phyloP scores from a whole-genome alignment of 1,284 basidiomycete genomes.

The Ustilago curta region DNA sequence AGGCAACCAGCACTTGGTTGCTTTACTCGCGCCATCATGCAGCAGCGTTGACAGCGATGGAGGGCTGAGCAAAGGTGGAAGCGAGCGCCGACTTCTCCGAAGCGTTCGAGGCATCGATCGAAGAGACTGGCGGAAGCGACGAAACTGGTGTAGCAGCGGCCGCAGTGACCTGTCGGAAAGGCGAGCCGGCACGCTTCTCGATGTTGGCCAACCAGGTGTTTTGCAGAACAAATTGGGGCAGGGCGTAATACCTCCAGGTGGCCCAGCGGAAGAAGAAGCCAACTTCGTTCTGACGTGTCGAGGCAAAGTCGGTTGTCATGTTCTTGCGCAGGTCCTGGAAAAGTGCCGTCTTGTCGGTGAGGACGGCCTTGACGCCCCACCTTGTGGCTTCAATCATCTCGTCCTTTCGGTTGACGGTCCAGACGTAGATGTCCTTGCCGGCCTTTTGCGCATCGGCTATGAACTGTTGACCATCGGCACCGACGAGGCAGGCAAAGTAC shows the following conservation, averaged over 20 bases:
- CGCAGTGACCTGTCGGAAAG: conserved; percentile 34
- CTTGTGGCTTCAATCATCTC: conserved; percentile 96
- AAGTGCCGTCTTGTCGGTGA: conserved; percentile 84
- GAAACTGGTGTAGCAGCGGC: neutral
- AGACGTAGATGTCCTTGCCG: conserved; percentile 88
- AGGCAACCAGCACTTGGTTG: conserved; percentile 5
- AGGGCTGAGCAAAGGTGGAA: conserved; percentile 7
- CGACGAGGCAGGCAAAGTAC: conserved; percentile 80
- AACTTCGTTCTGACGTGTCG: conserved; percentile 55
- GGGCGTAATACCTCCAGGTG: conserved; percentile 58
- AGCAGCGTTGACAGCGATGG: conserved; percentile 36
- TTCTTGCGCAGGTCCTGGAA: conserved; percentile 81
- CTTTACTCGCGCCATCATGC: conserved; percentile 12
- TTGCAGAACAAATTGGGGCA: conserved; percentile 59
- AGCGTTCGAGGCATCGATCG: neutral
- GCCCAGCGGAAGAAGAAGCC: conserved; percentile 66
- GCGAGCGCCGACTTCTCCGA: conserved; percentile 32
- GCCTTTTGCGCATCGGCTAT: conserved; percentile 80
- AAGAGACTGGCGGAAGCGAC: neutral
- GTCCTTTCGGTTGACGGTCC: conserved; percentile 92
- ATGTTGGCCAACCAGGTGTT: conserved; percentile 54
- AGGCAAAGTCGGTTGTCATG: conserved; percentile 69
- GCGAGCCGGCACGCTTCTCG: conserved; percentile 57
- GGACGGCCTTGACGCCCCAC: conserved; percentile 89
- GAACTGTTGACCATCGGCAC: conserved; percentile 79